These are phyloP conservation scores for Globisporangium cystogenes DNA, from an alignment of 352 stramenopile genomes.

Conservation along the genomic window DNA sequence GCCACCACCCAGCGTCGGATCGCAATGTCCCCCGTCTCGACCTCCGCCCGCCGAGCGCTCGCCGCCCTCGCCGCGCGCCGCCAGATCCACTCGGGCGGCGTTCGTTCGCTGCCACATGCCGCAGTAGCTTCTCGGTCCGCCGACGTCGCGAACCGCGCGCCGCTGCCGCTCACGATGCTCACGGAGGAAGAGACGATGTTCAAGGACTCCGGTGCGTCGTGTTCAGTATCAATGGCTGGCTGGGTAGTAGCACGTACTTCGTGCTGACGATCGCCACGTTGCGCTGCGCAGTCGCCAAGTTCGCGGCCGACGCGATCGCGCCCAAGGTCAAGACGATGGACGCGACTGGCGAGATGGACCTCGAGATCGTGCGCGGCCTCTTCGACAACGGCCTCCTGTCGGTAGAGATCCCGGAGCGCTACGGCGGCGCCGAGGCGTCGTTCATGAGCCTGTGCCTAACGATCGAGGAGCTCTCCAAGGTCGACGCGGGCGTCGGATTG, in stretches of 20 bases:
- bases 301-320: conserved; percentile 79
- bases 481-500: conserved; percentile 93
- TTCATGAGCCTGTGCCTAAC: conserved; percentile 95
- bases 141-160: conserved; percentile 21
- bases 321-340: conserved; percentile 94
- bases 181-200: conserved; percentile 73
- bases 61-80: too few relatives aligned
- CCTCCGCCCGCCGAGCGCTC: too few relatives aligned
- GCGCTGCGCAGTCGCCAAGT: conserved; percentile 51
- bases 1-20: too few relatives aligned
- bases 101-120: too few relatives aligned
- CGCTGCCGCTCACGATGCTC: conserved; percentile 42
- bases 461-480: conserved; percentile 95
- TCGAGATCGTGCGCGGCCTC: conserved; percentile 85
- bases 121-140: too few relatives aligned
- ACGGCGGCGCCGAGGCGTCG: conserved; percentile 88
- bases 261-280: not conserved
- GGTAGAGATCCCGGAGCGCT: conserved; percentile 94
- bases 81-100: too few relatives aligned
- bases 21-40: too few relatives aligned
- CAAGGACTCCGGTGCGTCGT: conserved; percentile 34
- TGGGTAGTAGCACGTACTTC: too few relatives aligned
- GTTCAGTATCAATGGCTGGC: not conserved
- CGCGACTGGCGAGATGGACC: conserved; percentile 84
- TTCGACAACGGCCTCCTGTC: conserved; percentile 95